phyloP scores from a whole-genome alignment of 768 basidiomycete species.

The Termitomyces sp. region DNA sequence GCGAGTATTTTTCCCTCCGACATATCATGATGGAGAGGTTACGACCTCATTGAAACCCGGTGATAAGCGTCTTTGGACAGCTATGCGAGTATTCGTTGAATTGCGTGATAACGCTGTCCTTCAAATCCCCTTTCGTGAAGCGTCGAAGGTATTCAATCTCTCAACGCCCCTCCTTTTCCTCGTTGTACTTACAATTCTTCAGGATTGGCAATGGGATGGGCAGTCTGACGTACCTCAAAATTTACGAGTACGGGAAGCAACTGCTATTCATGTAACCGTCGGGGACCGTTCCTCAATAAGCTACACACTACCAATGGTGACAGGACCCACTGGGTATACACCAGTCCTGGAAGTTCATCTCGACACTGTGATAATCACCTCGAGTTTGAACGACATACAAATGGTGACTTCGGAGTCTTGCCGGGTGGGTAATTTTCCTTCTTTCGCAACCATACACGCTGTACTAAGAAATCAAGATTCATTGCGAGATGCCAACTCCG shows the following conservation, averaged over 20 bases:
- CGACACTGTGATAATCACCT: constrained; percentile 69
- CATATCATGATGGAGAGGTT: constrained; percentile 57
- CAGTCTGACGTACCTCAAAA: constrained; percentile 37
- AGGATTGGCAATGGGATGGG: constrained; percentile 96
- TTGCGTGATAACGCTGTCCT: constrained; percentile 72
- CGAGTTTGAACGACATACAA: constrained; percentile 84
- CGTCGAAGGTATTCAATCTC: constrained; percentile 61
- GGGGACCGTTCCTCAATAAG: constrained; percentile 82
- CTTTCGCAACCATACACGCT: not conserved
- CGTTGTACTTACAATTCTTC: not conserved
- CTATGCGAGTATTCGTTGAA: constrained; percentile 76
- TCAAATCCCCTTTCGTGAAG: constrained; percentile 86
- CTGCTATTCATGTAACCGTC: constrained; percentile 66
- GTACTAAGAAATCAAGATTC: constrained; percentile 40
- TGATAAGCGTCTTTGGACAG: constrained; percentile 79
- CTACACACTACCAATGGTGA: constrained; percentile 81
- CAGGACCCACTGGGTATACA: constrained; percentile 69
- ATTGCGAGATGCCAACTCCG: constrained; percentile 72
- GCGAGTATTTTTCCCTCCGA: constrained; percentile 74
- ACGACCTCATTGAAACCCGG: constrained; percentile 63
- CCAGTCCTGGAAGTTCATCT: constrained; percentile 78
- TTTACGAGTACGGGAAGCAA: constrained; percentile 54
- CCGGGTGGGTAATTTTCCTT: constrained; percentile 39
- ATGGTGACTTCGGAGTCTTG: constrained; percentile 75
- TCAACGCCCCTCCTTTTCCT: not conserved